Conservation (phyloP, 2,329 filamentous ascomycete species). For the Penicillium sp. region DNA sequence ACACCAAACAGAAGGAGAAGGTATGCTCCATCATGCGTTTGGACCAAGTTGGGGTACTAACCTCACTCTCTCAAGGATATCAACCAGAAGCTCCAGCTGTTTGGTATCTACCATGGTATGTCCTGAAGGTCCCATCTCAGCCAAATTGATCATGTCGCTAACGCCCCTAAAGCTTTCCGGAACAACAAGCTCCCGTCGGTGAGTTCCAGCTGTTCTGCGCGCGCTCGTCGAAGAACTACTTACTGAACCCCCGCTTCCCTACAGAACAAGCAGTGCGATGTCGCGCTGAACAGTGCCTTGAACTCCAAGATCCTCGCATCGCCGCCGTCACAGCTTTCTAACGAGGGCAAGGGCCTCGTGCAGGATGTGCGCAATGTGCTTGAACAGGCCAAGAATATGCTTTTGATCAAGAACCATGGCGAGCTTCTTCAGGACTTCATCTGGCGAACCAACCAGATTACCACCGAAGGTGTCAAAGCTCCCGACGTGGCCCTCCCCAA, state of each 20-base stretch:
- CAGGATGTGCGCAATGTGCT: slow-evolving; percentile 73
- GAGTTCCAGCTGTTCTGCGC: slow-evolving; percentile 37
- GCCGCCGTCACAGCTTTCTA: slow-evolving; percentile 71
- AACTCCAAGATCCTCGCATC: slow-evolving; percentile 62
- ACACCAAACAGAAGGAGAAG: slow-evolving; percentile 70
- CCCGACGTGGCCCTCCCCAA: slow-evolving; percentile 68
- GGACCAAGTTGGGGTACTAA: not conserved
- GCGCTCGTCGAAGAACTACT: not conserved
- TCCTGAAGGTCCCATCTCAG: not conserved
- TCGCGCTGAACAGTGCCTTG: slow-evolving; percentile 85
- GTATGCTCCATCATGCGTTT: slow-evolving; percentile 30
- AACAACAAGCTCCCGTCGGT: slow-evolving; percentile 87
- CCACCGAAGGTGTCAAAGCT: slow-evolving; percentile 55
- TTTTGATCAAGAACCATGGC: slow-evolving; percentile 91
- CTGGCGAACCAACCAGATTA: slow-evolving; percentile 80
- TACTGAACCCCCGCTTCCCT: slow-evolving; percentile 6
- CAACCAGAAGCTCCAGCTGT: slow-evolving; percentile 90
- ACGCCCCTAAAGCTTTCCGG: slow-evolving; percentile 60
- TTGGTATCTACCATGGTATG: slow-evolving; percentile 70
- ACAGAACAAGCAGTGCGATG: slow-evolving; percentile 90
- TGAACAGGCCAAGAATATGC: slow-evolving; percentile 72
- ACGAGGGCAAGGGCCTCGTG: slow-evolving; percentile 75
- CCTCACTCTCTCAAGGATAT: slow-evolving; percentile 53
- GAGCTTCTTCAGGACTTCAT: slow-evolving; percentile 95
- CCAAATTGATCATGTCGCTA: not conserved